phyloP scores from a whole-genome alignment of 768 basidiomycete genomes.

The Calocybe indica region DNA sequence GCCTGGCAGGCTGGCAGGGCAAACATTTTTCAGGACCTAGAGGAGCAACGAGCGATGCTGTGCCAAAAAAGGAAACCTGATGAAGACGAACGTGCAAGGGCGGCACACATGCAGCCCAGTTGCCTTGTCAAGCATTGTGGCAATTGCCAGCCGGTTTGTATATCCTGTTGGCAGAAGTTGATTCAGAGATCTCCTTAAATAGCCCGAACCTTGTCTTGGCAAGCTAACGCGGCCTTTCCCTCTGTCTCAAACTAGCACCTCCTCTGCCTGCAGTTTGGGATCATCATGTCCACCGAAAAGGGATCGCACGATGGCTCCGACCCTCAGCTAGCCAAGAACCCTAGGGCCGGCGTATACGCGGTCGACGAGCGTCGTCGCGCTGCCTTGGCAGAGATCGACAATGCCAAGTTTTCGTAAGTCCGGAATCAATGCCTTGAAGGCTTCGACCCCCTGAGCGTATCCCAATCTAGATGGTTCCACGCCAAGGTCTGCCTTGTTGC shows the following conservation, averaged over 20 bases:
- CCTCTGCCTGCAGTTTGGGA: slow-evolving; percentile 3
- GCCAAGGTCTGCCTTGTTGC: slow-evolving; percentile 66
- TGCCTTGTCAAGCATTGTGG: no score
- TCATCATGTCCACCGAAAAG: slow-evolving; percentile 20
- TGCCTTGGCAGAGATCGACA: slow-evolving; percentile 83
- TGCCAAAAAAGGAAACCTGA: no score
- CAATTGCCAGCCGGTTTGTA: no score
- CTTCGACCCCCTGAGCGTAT: slow-evolving; percentile 1
- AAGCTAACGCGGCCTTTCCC: no score
- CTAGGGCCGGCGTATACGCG: slow-evolving; percentile 27
- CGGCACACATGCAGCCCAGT: no score
- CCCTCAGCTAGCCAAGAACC: slow-evolving; percentile 13
- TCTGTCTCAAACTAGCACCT: not conserved
- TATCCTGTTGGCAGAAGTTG: no score
- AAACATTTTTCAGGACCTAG: no score
- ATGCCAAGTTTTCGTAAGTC: slow-evolving; percentile 75
- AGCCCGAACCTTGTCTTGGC: no score
- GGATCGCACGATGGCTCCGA: slow-evolving; percentile 26
- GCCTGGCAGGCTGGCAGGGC: no score
- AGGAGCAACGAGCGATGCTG: no score
- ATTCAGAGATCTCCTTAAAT: no score
- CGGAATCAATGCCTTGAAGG: not conserved
- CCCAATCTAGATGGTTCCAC: slow-evolving; percentile 66
- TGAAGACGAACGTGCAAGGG: no score
- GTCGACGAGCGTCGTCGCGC: slow-evolving; percentile 72